Percentiles rank a stretch among this genome's conserved stretches.
phyloP scores from a whole-genome alignment of 2,329 filamentous ascomycete genomes.

The Triangularia verruculosa region DNA sequence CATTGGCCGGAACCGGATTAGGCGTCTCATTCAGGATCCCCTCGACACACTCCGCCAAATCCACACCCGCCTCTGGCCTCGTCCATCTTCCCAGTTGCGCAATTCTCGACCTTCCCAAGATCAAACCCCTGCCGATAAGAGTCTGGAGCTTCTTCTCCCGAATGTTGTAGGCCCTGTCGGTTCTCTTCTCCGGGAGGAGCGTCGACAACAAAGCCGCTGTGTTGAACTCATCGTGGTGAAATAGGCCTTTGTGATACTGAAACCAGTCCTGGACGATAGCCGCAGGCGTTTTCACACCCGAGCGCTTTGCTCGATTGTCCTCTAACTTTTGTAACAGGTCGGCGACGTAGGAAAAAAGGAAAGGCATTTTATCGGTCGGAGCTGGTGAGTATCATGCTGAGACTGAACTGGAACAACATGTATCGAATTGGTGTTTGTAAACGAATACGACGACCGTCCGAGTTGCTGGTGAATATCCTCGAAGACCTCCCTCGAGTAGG shows the following conservation, averaged over 20 bases:
- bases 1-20: slow-evolving; percentile 36
- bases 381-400: not conserved
- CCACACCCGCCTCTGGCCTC: slow-evolving; percentile 53
- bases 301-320: slow-evolving; percentile 34
- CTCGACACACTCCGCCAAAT: slow-evolving; percentile 71
- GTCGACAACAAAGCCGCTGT: slow-evolving; percentile 68
- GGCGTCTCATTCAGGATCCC: slow-evolving; percentile 60
- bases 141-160: slow-evolving; percentile 60
- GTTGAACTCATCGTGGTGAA: slow-evolving; percentile 57
- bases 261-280: slow-evolving; percentile 65
- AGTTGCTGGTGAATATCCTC: not conserved
- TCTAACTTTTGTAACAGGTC: slow-evolving; percentile 70
- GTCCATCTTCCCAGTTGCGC: slow-evolving; percentile 62
- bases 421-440: not conserved
- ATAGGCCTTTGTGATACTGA: slow-evolving; percentile 50
- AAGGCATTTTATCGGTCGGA: slow-evolving; percentile 47
- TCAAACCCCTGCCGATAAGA: slow-evolving; percentile 65
- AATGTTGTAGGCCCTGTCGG: slow-evolving; percentile 74
- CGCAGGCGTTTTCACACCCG: slow-evolving; percentile 33
- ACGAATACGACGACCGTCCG: not conserved
- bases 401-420: not conserved
- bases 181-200: slow-evolving; percentile 70
- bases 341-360: slow-evolving; percentile 69
- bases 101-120: slow-evolving; percentile 60
- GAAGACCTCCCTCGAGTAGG: not conserved